phyloP scores from a whole-genome alignment of 192 early-diverging fungal genomes.

The Nowakowskiella sp. region DNA sequence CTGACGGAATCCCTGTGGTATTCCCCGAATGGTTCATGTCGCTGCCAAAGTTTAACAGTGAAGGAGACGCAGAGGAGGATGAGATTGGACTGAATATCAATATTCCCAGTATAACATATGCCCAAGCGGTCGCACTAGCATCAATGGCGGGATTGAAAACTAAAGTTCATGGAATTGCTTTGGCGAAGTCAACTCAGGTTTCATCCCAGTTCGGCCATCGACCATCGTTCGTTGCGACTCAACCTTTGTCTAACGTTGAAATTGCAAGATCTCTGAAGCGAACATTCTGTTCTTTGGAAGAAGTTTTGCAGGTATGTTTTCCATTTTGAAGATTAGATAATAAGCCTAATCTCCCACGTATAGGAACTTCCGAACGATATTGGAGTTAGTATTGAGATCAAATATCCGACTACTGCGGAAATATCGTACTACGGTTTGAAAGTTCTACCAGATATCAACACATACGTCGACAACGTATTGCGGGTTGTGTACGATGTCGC shows the following conservation, averaged over 20 bases:
- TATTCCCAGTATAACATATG: too few relatives aligned
- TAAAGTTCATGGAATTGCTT: too few relatives aligned
- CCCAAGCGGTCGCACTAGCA: too few relatives aligned
- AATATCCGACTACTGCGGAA: constrained; percentile 74
- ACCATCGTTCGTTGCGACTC: too few relatives aligned
- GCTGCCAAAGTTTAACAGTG: not conserved
- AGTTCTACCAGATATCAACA: constrained; percentile 66
- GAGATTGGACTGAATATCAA: constrained; percentile 5
- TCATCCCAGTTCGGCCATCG: too few relatives aligned
- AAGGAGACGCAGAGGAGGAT: constrained; percentile 3
- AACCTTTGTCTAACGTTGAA: too few relatives aligned
- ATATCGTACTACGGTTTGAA: constrained; percentile 38
- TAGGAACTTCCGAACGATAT: constrained; percentile 61
- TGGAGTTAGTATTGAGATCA: constrained; percentile 80
- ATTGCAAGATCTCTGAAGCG: too few relatives aligned
- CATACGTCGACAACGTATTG: constrained; percentile 81
- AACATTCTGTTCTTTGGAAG: too few relatives aligned
- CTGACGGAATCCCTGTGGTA: constrained; percentile 80
- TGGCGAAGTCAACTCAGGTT: too few relatives aligned
- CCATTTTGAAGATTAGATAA: not conserved
- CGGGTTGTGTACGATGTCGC: constrained; percentile 76
- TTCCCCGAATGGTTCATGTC: constrained; percentile 62
- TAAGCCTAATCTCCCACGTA: too few relatives aligned
- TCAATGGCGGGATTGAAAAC: too few relatives aligned
- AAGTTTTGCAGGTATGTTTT: constrained; percentile 62